Conservation (phyloP, 2,329 filamentous ascomycete genomes). For the Chaetomiaceae sp. region DNA sequence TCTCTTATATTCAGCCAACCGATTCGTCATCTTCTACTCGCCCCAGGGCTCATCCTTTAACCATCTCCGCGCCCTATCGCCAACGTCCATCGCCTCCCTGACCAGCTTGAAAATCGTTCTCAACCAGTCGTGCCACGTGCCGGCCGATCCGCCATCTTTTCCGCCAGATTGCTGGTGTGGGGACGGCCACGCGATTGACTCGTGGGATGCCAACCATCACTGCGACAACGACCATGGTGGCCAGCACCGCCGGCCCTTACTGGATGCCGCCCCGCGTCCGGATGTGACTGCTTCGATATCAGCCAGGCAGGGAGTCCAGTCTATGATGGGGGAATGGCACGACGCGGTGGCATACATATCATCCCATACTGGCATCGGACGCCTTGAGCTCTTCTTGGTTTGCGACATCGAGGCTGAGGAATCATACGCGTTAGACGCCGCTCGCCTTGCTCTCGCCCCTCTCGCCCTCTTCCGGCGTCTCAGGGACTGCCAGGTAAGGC, state of each 20-base stretch:
- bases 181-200: neutral
- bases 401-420: constrained; percentile 10
- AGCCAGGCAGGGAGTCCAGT: neutral
- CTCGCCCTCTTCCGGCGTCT: constrained; percentile 12
- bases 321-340: constrained; percentile 11
- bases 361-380: constrained; percentile 1
- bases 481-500: constrained; percentile 13
- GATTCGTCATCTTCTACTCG: constrained; percentile 10
- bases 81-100: neutral
- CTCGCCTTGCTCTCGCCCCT: neutral
- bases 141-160: no score
- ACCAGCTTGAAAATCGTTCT: neutral
- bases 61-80: neutral
- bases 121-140: neutral
- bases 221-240: neutral
- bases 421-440: neutral
- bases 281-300: neutral
- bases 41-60: constrained; percentile 4
- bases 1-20: constrained; percentile 15
- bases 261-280: neutral
- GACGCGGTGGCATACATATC: constrained; percentile 1
- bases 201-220: neutral
- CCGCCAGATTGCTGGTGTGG: neutral
- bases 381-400: constrained; percentile 13
- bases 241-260: neutral